Percentiles rank a stretch among this genome's conserved stretches.
Evolutionary conservation across 2,329 filamentous ascomycete species (phyloP).

Genomic region (Penicillium aurantiogriseum): DNA sequence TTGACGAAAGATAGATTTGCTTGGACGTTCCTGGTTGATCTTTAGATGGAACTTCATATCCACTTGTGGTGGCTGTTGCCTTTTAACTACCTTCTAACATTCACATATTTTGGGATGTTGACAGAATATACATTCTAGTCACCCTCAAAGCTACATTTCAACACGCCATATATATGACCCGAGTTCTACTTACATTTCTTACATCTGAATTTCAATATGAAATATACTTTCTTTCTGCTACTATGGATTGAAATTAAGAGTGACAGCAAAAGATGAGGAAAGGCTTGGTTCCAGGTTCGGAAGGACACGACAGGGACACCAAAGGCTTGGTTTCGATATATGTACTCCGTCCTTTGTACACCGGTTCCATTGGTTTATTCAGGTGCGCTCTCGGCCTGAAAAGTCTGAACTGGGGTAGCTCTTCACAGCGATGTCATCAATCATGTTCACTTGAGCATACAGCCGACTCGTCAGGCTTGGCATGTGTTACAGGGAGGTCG

Average conservation of each 20-base stretch:
- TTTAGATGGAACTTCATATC: neutral
- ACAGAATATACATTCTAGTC: neutral
- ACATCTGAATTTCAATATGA: neutral
- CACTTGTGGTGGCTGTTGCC: too few relatives aligned
- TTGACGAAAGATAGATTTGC: neutral
- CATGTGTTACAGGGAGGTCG: neutral
- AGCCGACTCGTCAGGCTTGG: conserved; percentile 8
- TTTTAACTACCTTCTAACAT: too few relatives aligned
- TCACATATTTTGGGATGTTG: neutral
- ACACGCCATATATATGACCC: neutral
- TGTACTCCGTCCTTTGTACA: too few relatives aligned
- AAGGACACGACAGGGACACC: too few relatives aligned
- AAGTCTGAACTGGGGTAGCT: neutral
- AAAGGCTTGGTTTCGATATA: too few relatives aligned
- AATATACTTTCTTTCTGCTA: too few relatives aligned
- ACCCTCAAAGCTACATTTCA: neutral
- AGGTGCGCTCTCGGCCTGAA: too few relatives aligned
- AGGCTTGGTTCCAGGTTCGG: too few relatives aligned
- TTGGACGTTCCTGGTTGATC: too few relatives aligned
- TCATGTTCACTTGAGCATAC: neutral
- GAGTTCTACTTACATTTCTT: neutral
- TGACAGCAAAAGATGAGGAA: too few relatives aligned
- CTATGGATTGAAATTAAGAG: too few relatives aligned
- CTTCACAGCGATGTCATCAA: neutral
- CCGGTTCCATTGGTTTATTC: too few relatives aligned